phyloP scores from a whole-genome alignment of 352 stramenopile species.

The Phytophthora crassamura region DNA sequence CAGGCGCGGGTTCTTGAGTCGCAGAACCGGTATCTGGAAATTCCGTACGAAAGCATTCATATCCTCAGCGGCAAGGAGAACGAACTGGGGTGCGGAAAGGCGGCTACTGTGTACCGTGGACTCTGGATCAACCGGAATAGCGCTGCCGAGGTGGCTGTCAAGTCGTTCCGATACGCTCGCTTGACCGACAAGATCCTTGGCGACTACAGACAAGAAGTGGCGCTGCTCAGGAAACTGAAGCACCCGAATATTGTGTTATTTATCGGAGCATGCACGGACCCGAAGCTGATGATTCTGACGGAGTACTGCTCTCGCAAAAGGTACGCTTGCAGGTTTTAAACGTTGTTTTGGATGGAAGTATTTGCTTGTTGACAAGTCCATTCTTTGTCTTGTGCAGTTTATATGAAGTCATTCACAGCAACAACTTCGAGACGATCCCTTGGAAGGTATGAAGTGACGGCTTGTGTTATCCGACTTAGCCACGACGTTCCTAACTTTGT shows the following conservation, averaged over 20 bases:
- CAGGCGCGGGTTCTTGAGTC: conserved; percentile 85
- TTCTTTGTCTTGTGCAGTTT: conserved; percentile 48
- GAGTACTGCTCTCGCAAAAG: conserved; percentile 92
- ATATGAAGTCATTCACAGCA: conserved; percentile 90
- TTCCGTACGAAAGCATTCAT: conserved; percentile 88
- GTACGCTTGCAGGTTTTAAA: conserved; percentile 29
- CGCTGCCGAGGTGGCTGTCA: conserved; percentile 86
- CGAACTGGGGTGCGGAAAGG: conserved; percentile 87
- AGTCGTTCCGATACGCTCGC: conserved; percentile 87
- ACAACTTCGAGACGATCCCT: conserved; percentile 89
- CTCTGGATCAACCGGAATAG: conserved; percentile 89
- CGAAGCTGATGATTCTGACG: conserved; percentile 90
- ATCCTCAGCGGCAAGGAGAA: conserved; percentile 89
- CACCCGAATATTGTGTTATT: conserved; percentile 92
- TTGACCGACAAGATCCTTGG: conserved; percentile 90
- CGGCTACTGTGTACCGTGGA: conserved; percentile 86
- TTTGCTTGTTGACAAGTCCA: not conserved
- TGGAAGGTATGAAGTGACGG: conserved; percentile 71
- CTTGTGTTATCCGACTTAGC: not conserved
- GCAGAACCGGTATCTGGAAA: conserved; percentile 89
- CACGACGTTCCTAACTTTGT: conserved; percentile 5
- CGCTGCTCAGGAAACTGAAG: conserved; percentile 86
- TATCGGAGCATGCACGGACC: conserved; percentile 90
- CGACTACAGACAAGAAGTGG: conserved; percentile 89
- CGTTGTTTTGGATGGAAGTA: conserved; percentile 4